Evolutionary conservation across 176 grass and related monocot species (phyloP), one percentile per base, ranked within the genome.

Genomic region (Aechmea fasciata): DNA sequence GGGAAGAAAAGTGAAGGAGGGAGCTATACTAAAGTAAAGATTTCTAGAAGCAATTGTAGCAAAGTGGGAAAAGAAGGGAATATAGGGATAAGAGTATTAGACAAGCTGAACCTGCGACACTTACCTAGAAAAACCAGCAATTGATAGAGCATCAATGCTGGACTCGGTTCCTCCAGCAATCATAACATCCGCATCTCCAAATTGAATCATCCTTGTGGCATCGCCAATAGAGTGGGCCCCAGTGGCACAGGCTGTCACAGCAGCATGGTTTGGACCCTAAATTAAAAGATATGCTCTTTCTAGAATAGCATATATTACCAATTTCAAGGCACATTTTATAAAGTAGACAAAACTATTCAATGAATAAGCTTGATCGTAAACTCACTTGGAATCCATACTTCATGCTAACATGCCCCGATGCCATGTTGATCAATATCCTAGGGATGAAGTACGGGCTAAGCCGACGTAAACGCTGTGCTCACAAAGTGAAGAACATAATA

Each of bases 361-460:
- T 12, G 51, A 24, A 19, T 14, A 13, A 73, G 49, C n/a, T 28
- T 50, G 76, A 9, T 59, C 63, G 14, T 19, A n/a, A 71, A 33
- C 68, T 72, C 69, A 83, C 93, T 83, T 96, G 93, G 61, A 96
- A 90, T 74, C 93, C 86, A 85, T 92, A 96, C 85, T 72, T 87
- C 85, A 96, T 92, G 82, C 93, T 92, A 54, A 96, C 76, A 79
- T 96, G 93, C 49, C 93, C 93, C 29, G 93, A 85, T 57, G 93
- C 89, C 93, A 96, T 96, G 89, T 96, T 96, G 79, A 92, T 90
- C 70, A 96, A 82, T 83, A 96, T 96, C 76, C 85, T 92, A 11
- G 89, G 88, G 51, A 92, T 86, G 78, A 92, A 96, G 73, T 73
- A 96, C 52, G 89, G 93, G 33, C 89, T 97, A 25, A 97, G 93